Percentiles rank a stretch among this genome's conserved stretches.
These are phyloP conservation scores for Trichoderma koningii DNA, from an alignment of 2,329 filamentous ascomycete species.

Conservation along the genomic window DNA sequence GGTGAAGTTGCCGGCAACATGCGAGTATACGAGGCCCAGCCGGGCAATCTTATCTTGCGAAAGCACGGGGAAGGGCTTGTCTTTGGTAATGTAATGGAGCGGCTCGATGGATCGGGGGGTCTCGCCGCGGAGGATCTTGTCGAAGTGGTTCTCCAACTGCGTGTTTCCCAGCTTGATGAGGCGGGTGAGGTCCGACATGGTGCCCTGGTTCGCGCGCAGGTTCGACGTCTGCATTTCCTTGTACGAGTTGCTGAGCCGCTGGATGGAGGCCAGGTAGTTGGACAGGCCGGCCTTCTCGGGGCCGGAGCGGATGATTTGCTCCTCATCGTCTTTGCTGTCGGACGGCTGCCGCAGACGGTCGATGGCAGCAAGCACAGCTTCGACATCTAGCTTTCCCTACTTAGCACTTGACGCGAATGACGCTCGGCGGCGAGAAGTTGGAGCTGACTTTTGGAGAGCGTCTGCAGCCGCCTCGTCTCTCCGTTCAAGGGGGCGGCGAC, in stretches of 20 bases:
- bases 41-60: slow-evolving; percentile 74
- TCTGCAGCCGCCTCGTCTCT: slow-evolving; percentile 86
- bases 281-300: slow-evolving; percentile 79
- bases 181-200: slow-evolving; percentile 75
- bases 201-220: slow-evolving; percentile 86
- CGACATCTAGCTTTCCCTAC: slow-evolving; percentile 64
- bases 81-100: slow-evolving; percentile 88
- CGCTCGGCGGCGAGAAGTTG: slow-evolving; percentile 25
- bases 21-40: slow-evolving; percentile 76
- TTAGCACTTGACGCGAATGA: slow-evolving; percentile 27
- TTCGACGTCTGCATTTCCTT: slow-evolving; percentile 86
- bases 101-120: slow-evolving; percentile 83
- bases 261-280: slow-evolving; percentile 86
- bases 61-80: slow-evolving; percentile 79
- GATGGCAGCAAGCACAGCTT: slow-evolving; percentile 81
- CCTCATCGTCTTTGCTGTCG: slow-evolving; percentile 88
- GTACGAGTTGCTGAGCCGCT: slow-evolving; percentile 83
- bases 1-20: slow-evolving; percentile 64
- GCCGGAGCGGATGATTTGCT: slow-evolving; percentile 85
- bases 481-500: slow-evolving; percentile 90
- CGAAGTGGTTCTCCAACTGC: slow-evolving; percentile 82
- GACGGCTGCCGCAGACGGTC: slow-evolving; percentile 87
- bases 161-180: slow-evolving; percentile 77
- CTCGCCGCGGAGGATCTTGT: slow-evolving; percentile 72
- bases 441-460: slow-evolving; percentile 73